Base-by-base conservation (phyloP, 2,329 filamentous ascomycete species). In the Amauroascus verrucosus region DNA sequence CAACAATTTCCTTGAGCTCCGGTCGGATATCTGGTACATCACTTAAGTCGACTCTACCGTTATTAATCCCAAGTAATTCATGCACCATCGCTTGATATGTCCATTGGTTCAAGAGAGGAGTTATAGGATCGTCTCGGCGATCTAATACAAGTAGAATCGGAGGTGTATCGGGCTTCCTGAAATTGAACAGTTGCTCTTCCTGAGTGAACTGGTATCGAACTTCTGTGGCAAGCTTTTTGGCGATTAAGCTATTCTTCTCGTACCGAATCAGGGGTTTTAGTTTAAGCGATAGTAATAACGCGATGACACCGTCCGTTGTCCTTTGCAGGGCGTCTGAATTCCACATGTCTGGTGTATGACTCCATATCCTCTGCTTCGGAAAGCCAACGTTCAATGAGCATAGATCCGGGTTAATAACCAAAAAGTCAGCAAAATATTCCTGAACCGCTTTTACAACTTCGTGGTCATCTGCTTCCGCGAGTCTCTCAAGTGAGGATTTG, bases 41-140 rank as follows among this genome's bases (percentile, higher is more conserved):
- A 57, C 84, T 85, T 32, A 98, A 75, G 64, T 95, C 86, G 0
- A 98, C 93, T 48, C 91, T 81, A n/a, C 93, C 93, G 66, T 97
- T 97, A 55, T 86, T 81, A 60, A 98, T 95, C 4, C 93, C 93
- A 11, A 98, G 76, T 1, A 97, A 74, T 64, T 98, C 93, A 66
- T 98, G 93, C 0, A 98, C 93, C 90, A 98, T 98, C n/a, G 93
- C 93, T 71, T 98, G 93, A 65, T 98, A 98, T 24, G 93, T 98
- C 93, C 93, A 98, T 67, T 98, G 93, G 2, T 89, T 95, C 47
- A 98, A 77, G 9, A 98, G 74, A 0, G 93, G 93, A 2, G 93
- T 98, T 48, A 97, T 86, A 0, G 93, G 91, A 63, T 98, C 93
- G 65, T 96, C 90, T 67, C 93, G 81, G 40, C 93, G 82, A 70